A percentile compares a stretch with the other conserved stretches of the same genome.
phyloP scores from a whole-genome alignment of 805 yeast species.

The Saccharomycopsis olivae region DNA sequence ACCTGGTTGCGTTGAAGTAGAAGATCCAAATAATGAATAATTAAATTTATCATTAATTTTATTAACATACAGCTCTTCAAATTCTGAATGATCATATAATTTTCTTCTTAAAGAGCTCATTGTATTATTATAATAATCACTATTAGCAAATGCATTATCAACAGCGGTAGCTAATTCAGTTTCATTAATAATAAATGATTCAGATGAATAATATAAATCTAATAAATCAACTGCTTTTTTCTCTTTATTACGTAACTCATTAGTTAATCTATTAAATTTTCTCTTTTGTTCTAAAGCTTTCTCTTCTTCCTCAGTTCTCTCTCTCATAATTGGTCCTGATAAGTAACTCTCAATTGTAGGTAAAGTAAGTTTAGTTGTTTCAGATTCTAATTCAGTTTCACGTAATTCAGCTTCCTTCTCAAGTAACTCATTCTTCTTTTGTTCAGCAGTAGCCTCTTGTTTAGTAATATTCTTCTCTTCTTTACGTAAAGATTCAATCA shows the following conservation, averaged over 20 bases:
- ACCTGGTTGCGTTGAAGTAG: constrained; percentile 10
- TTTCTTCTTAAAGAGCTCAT: constrained; percentile 2
- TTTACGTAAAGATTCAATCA: constrained; percentile 47
- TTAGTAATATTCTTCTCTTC: constrained; percentile 32
- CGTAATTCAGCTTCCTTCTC: constrained; percentile 23
- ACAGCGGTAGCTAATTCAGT: constrained; percentile 49
- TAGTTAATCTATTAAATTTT: constrained; percentile 50
- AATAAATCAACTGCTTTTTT: constrained; percentile 46
- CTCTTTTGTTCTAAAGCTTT: constrained; percentile 48
- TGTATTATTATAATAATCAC: constrained; percentile 7
- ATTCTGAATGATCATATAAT: constrained; percentile 1
- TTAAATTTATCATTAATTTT: constrained; percentile 11
- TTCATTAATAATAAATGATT: constrained; percentile 63
- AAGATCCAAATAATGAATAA: constrained; percentile 16
- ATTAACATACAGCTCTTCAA: constrained; percentile 6
- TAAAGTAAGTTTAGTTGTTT: constrained; percentile 46
- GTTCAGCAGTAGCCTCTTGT: constrained; percentile 27
- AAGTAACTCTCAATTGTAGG: constrained; percentile 69
- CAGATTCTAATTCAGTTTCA: constrained; percentile 28
- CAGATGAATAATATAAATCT: constrained; percentile 62
- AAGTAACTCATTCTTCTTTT: constrained; percentile 22
- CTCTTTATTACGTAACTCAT: constrained; percentile 42
- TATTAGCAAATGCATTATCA: constrained; percentile 36
- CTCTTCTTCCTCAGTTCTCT: constrained; percentile 61
- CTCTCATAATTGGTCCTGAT: constrained; percentile 60